phyloP scores from a whole-genome alignment of 345 rosid species.

The Atalantia buxifolia region DNA sequence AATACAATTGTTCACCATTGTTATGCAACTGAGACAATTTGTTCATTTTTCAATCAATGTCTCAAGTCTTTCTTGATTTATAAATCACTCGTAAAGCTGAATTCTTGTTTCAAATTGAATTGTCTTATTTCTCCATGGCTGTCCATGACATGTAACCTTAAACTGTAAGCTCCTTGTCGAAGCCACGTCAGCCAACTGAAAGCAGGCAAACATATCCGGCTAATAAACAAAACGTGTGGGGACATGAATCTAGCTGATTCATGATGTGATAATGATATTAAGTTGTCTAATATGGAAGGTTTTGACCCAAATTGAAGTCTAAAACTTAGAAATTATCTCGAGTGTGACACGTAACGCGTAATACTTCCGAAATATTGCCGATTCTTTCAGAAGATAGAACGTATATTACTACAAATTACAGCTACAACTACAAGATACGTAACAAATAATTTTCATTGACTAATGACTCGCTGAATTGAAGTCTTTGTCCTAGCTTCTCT shows the following conservation, averaged over 20 bases:
- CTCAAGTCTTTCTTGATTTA: conserved; percentile 18
- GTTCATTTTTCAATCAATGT: conserved; percentile 25
- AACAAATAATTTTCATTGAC: background rate
- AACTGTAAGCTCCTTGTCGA: background rate
- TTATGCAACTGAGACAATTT: conserved; percentile 39
- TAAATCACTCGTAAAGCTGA: conserved; percentile 13
- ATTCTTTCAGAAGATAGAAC: background rate
- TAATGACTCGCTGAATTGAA: background rate
- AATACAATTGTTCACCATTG: conserved; percentile 26
- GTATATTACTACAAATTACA: background rate
- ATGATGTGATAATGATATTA: background rate
- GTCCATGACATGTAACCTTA: background rate
- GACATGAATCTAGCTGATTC: background rate
- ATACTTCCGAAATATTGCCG: background rate
- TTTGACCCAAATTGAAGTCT: background rate
- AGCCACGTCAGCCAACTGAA: background rate
- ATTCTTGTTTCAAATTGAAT: background rate
- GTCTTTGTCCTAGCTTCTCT: background rate
- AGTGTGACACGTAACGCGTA: background rate
- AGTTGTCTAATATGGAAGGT: background rate
- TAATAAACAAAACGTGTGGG: background rate
- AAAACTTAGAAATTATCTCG: background rate
- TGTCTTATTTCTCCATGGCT: no score
- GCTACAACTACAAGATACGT: background rate
- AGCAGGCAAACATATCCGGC: background rate